Evolutionary conservation across 2,329 filamentous ascomycete species (phyloP).

Genomic region (Cordyceps farinosa): DNA sequence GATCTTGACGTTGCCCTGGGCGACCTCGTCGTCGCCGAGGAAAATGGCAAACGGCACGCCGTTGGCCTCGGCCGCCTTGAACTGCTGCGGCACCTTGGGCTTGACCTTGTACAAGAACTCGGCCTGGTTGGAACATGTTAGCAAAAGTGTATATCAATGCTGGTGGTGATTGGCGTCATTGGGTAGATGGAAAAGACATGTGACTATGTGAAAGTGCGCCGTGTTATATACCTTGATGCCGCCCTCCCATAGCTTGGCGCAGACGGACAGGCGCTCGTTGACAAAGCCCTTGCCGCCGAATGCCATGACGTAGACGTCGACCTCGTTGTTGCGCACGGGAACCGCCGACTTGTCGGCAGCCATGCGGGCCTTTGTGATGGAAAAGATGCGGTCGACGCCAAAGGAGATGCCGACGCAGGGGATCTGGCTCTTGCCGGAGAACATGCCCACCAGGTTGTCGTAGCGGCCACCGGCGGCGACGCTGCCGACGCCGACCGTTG

Average conservation of each 20-base stretch:
- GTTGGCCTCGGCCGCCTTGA: slow-evolving; percentile 79
- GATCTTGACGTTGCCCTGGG: slow-evolving; percentile 77
- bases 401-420: slow-evolving; percentile 70
- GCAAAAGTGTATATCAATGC: neutral
- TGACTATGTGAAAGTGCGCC: neutral
- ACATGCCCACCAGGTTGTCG: slow-evolving; percentile 92
- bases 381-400: slow-evolving; percentile 92
- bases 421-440: slow-evolving; percentile 77
- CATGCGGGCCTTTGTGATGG: slow-evolving; percentile 77
- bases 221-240: slow-evolving; percentile 66
- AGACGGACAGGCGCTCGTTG: slow-evolving; percentile 78
- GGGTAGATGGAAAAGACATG: slow-evolving; percentile 2
- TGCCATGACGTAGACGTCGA: slow-evolving; percentile 93
- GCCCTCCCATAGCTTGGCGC: slow-evolving; percentile 74
- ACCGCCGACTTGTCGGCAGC: slow-evolving; percentile 54
- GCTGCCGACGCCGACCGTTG: slow-evolving; percentile 79
- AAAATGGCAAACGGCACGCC: slow-evolving; percentile 85
- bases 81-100: slow-evolving; percentile 83
- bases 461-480: slow-evolving; percentile 89
- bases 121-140: slow-evolving; percentile 45
- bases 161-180: neutral
- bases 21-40: slow-evolving; percentile 85
- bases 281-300: slow-evolving; percentile 85
- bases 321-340: slow-evolving; percentile 62
- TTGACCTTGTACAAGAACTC: slow-evolving; percentile 90